Base-by-base conservation (phyloP, 768 basidiomycete species). In the Suillus variegatus region DNA sequence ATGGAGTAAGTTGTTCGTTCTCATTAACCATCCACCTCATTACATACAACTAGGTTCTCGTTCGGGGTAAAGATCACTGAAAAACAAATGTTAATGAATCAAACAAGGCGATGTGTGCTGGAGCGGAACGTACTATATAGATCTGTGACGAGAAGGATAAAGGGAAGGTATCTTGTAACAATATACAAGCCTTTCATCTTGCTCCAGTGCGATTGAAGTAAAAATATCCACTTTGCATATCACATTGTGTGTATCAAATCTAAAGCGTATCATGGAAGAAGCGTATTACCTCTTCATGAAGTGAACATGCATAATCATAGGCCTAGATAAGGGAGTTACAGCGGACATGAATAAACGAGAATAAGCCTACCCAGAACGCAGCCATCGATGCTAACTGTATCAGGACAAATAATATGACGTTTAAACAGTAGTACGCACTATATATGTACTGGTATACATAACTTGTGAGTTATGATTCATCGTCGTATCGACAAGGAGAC, bases 91-190 rank as follows among this genome's bases (percentile, higher is more conserved):
- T 40, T 3, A 58, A 18, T 25, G 25, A 13, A 38, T 38, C 35
- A n/a, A 32, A 32, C 20, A 10, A 12, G n/a, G 13, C n/a, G 2
- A 56, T 56, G 36, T 38, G 13, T 56, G 1, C 28, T 22, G 36
- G 55, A 57, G 55, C 18, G n/a, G 55, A 38, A 57, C 55, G 36
- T 7, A 38, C 55, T 13, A 38, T 57, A 57, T 38, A 57, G n/a
- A 57, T 14, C n/a, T 1, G 12, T 7, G n/a, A 7, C 4, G 55
- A 57, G n/a, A 4, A 57, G 3, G 16, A 57, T 7, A 38, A 57
- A 57, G 4, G 56, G 56, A 2, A 22, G 3, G n/a, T 38, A 57
- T 57, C 56, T 36, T 4, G 56, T 35, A 22, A 16, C 12, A 3
- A 57, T 14, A 25, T 57, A 57, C 3, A 57, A 6, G n/a, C 13